These are phyloP conservation scores for Colletotrichum camelliae DNA, from an alignment of 2,329 filamentous ascomycete species.

Conservation along the genomic window DNA sequence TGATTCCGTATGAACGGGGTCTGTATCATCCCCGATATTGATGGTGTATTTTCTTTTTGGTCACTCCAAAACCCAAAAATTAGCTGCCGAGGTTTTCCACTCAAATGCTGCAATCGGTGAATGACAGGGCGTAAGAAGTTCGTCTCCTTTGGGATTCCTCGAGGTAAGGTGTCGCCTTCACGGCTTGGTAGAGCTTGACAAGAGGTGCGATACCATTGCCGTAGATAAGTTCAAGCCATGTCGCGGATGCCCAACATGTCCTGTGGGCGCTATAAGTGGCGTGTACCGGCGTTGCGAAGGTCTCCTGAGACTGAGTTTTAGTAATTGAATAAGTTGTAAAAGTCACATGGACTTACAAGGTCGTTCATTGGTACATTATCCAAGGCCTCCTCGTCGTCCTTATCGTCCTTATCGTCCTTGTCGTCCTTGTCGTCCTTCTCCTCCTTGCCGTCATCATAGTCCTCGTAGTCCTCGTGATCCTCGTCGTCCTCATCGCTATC, in stretches of 20 bases:
- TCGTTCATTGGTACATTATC: neutral
- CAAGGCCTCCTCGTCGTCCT: neutral
- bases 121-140: neutral
- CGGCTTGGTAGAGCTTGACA: rapidly evolving
- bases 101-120: neutral
- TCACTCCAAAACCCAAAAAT: rapidly evolving
- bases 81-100: rapidly evolving
- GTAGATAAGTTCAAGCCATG: neutral
- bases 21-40: too few species aligned
- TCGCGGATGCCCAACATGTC: rapidly evolving
- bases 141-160: neutral
- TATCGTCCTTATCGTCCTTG: too few species aligned
- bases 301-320: neutral
- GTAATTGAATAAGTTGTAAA: neutral
- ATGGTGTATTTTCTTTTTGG: neutral
- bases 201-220: neutral
- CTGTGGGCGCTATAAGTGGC: rapidly evolving
- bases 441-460: too few species aligned
- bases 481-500: too few species aligned
- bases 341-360: rapidly evolving
- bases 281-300: rapidly evolving
- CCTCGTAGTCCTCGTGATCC: too few species aligned
- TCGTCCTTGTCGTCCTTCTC: too few species aligned
- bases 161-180: rapidly evolving
- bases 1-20: too few species aligned